Evolutionary conservation across 2,329 filamentous ascomycete species (phyloP), one percentile per base, ranked within the genome.

Genomic region (Aspergillus aculeatus): DNA sequence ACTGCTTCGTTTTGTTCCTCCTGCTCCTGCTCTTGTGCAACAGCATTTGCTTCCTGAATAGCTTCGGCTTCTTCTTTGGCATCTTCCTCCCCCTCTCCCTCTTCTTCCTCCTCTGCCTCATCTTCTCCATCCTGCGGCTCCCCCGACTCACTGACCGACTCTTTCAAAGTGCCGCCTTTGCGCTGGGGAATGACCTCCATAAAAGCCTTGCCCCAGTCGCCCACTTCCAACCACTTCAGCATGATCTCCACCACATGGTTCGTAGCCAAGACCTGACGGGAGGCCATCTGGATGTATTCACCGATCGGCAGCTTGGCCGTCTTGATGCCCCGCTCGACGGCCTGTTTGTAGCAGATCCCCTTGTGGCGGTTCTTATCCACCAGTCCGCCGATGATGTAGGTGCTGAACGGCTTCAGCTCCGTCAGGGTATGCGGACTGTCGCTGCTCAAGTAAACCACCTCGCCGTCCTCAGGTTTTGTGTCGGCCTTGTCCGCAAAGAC

Each of bases 181-280:
- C 95, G 82, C 77, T 92, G 92, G 0, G 95, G 95, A 66, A 99
- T 93, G 3, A 96, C 92, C 54, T 86, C 83, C 77, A 93, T 78
- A 73, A 99, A 99, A 0, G 95, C 93, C 71, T 90, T 82, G 1
- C 89, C 93, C 95, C 95, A 99, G 73, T 98, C 90, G 2, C 90
- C 91, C 52, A 86, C 86, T 75, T 97, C 92, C 57, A 99, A 77
- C 92, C 93, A 99, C 65, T 87, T 88, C 50, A 96, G 79, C 91
- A 99, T 96, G 63, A 99, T 98, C 77, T 98, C 94, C 50, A 95
- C 86, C 1, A 99, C 95, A 71, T 99, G 95, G 72, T 98, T 99
- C 7, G 94, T 97, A 3, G 94, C 89, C 59, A 99, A 80, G 4
- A 99, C 91, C 68, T 89, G 86, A 32, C 95, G 86, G 68, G 89